Percentiles rank a stretch among this genome's conserved stretches.
Evolutionary conservation across 1,284 basidiomycete species (phyloP).

Genomic region (Limonomyces culmigenus): DNA sequence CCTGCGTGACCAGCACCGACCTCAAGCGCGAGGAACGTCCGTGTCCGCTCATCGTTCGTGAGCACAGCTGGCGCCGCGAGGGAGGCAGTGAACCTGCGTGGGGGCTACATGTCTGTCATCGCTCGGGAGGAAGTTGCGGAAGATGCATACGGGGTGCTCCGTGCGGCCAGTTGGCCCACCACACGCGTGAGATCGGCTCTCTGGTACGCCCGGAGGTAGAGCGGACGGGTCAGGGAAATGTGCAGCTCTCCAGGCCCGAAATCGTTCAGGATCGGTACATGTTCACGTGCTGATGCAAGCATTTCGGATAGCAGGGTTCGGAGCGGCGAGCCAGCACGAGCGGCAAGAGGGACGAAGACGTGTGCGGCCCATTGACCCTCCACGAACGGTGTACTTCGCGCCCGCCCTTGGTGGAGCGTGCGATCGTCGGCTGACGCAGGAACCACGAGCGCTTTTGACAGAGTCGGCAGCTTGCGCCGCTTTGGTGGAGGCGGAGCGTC

Average conservation of each 20-base stretch:
- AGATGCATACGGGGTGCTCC: conserved; percentile 29
- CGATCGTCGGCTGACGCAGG: conserved; percentile 44
- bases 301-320: conserved; percentile 29
- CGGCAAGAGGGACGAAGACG: conserved; percentile 46
- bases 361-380: conserved; percentile 69
- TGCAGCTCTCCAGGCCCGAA: conserved; percentile 28
- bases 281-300: conserved; percentile 22
- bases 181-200: conserved; percentile 46
- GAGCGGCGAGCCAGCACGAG: conserved; percentile 25
- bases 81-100: conserved; percentile 45
- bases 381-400: conserved; percentile 52
- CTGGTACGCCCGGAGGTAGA: conserved; percentile 65
- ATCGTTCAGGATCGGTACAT: conserved; percentile 23
- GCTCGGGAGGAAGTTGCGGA: background rate
- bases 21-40: conserved; percentile 59
- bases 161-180: conserved; percentile 29
- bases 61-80: conserved; percentile 55
- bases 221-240: conserved; percentile 58
- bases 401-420: conserved; percentile 61
- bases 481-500: background rate
- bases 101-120: background rate
- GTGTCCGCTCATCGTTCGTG: conserved; percentile 62
- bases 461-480: conserved; percentile 43
- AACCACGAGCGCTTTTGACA: conserved; percentile 30
- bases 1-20: conserved; percentile 61